phyloP scores from a whole-genome alignment of 306 rosid genomes.

The Glycine soja region DNA sequence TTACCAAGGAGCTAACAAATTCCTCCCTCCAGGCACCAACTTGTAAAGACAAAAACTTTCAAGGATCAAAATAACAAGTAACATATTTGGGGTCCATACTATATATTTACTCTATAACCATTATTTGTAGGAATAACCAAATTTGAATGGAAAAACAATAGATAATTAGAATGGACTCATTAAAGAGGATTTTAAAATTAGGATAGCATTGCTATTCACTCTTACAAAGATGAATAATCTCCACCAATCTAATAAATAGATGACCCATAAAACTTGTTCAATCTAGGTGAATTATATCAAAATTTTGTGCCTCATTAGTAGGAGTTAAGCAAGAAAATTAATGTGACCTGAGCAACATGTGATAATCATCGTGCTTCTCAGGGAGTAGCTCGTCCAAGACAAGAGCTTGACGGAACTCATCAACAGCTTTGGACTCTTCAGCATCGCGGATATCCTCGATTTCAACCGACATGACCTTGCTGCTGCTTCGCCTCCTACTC shows the following conservation, averaged over 20 bases:
- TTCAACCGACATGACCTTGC: constrained; percentile 79
- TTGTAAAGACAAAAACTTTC: not conserved
- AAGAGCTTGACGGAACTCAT: constrained; percentile 79
- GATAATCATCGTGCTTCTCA: constrained; percentile 88
- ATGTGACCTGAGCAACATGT: constrained; percentile 80
- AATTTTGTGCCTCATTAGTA: not conserved
- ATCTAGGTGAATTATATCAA: not conserved
- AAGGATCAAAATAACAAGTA: not conserved
- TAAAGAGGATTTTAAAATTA: not conserved
- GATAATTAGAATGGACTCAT: not conserved
- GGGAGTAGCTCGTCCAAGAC: constrained; percentile 80
- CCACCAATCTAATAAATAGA: not conserved
- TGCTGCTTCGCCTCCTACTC: constrained; percentile 72
- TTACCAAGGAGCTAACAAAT: not conserved
- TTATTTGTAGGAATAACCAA: too few species aligned
- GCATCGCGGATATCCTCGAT: constrained; percentile 78
- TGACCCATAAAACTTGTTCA: not conserved
- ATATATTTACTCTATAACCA: not conserved
- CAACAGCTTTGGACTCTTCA: constrained; percentile 71
- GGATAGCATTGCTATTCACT: not conserved
- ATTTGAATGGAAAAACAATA: not conserved
- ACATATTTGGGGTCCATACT: not conserved
- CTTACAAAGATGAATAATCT: not conserved
- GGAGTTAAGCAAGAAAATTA: constrained; percentile 10
- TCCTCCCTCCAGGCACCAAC: not conserved